Conservation (phyloP, 306 rosid species). For the Ammopiptanthus mongolicus region DNA sequence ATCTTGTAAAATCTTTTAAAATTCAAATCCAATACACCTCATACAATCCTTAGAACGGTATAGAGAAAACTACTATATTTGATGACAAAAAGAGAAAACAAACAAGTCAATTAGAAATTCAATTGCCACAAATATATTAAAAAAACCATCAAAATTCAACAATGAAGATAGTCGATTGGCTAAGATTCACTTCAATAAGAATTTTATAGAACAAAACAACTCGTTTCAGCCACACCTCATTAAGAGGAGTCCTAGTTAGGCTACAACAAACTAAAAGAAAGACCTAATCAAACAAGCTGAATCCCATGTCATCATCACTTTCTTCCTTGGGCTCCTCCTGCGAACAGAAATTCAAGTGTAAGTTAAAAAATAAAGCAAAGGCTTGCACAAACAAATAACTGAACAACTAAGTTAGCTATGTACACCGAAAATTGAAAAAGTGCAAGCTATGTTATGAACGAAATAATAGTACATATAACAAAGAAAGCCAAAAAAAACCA, state of each 20-base stretch:
- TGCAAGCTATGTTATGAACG: background rate
- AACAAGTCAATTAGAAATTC: background rate
- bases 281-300: constrained; percentile 51
- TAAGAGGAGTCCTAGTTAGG: background rate
- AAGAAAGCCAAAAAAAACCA: background rate
- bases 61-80: too few species aligned
- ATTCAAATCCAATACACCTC: too few species aligned
- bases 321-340: constrained; percentile 72
- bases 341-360: background rate
- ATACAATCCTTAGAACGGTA: too few species aligned
- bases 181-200: background rate
- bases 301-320: constrained; percentile 59
- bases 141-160: constrained; percentile 22
- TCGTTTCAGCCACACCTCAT: background rate
- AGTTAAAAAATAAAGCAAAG: background rate
- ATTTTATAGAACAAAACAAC: constrained; percentile 15
- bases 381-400: background rate
- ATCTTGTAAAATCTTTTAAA: too few species aligned
- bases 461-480: background rate
- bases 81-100: background rate
- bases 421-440: background rate
- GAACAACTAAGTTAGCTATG: background rate
- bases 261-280: constrained; percentile 12
- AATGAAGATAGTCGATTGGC: background rate
- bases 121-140: background rate